Evolutionary conservation across 2,329 filamentous ascomycete genomes (phyloP).

Genomic region (Scytalidium sp.): DNA sequence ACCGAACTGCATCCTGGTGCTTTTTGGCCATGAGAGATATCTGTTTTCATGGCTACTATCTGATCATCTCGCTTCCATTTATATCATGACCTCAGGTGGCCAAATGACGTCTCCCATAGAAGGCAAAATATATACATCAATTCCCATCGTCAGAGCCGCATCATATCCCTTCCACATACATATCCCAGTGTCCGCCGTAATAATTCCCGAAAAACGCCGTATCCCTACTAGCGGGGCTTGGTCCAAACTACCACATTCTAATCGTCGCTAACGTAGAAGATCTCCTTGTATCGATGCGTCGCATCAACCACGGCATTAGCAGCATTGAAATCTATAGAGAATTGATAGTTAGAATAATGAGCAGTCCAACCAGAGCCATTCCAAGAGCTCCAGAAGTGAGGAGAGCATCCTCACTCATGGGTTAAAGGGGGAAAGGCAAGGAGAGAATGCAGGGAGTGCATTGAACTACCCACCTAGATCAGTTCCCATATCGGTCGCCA

Average conservation of each 20-base stretch:
- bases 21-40: too few relatives aligned
- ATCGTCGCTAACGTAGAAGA: constrained; percentile 60
- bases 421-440: constrained; percentile 3
- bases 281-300: constrained; percentile 75
- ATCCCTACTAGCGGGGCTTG: too few relatives aligned
- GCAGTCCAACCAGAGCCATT: neutral
- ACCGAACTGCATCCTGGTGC: neutral
- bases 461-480: constrained; percentile 59
- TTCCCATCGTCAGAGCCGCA: too few relatives aligned
- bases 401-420: neutral
- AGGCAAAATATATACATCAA: too few relatives aligned
- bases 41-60: too few relatives aligned
- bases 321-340: constrained; percentile 66
- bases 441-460: constrained; percentile 3
- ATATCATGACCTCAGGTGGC: too few relatives aligned
- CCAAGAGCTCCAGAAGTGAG: neutral
- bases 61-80: too few relatives aligned
- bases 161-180: too few relatives aligned
- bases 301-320: constrained; percentile 80
- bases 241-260: too few relatives aligned
- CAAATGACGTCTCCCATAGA: too few relatives aligned
- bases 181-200: too few relatives aligned
- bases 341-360: constrained; percentile 2
- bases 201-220: too few relatives aligned
- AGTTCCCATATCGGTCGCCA: constrained; percentile 65